phyloP scores from a whole-genome alignment of 2,329 filamentous ascomycete genomes.

The Grosmannia serpens region DNA sequence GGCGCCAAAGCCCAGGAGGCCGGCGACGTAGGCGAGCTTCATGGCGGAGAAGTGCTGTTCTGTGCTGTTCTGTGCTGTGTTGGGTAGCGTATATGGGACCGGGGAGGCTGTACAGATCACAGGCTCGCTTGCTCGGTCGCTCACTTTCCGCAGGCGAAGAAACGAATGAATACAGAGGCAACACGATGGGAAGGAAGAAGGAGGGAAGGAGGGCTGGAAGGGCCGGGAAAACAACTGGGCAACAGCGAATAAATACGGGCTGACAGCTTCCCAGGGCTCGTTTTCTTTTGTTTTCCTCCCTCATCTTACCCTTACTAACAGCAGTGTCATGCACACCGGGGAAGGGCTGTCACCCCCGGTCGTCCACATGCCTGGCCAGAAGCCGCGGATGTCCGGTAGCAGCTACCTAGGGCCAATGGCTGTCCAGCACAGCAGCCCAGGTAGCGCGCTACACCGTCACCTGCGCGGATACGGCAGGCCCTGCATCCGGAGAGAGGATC shows the following conservation, averaged over 20 bases:
- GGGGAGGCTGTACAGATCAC: neutral
- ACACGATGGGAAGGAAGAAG: neutral
- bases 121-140: neutral
- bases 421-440: too few relatives aligned
- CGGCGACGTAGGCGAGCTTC: neutral
- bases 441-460: too few relatives aligned
- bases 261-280: too few relatives aligned
- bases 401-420: neutral
- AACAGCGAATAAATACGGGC: neutral
- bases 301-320: too few relatives aligned
- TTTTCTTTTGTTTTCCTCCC: too few relatives aligned
- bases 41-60: neutral
- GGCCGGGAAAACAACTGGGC: neutral
- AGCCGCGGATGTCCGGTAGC: neutral
- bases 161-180: neutral
- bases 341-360: too few relatives aligned
- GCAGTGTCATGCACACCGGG: too few relatives aligned
- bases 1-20: slow-evolving; percentile 1
- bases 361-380: neutral
- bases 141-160: neutral
- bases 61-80: neutral
- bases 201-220: neutral
- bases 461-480: neutral
- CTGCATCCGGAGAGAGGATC: neutral
- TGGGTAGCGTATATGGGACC: too few relatives aligned